Evolutionary conservation across 2,329 filamentous ascomycete genomes (phyloP), one percentile per base, ranked within the genome.

Genomic region (Pestalotiopsis sp.): DNA sequence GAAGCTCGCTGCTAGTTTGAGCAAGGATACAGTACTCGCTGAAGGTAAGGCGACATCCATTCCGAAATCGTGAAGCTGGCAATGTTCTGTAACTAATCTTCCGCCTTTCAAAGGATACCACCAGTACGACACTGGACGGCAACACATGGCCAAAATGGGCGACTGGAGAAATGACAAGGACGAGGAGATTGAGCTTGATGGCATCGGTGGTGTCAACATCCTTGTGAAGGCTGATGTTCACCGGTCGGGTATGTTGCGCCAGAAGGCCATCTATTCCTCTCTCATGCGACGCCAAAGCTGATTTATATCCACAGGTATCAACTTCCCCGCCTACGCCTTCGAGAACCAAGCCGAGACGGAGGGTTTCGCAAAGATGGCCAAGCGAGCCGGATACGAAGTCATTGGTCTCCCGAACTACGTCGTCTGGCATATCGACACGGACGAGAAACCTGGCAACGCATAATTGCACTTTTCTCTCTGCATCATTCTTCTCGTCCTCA

Each of bases 311-410:
- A 39, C 73, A 95, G 95, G 95, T 71, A 96, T 99, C 84, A 99
- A 99, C 82, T 99, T 99, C 81, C 96, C 96, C 9, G 91, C 90
- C 78, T 99, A 99, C 77, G 89, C 96, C 3, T 99, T 99, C 79
- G 96, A 99, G 80, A 98, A 99, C 81, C 96, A 99, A 84, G 96
- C 96, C 72, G 96, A 99, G 82, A 99, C 96, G 4, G 96, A 99
- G 83, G 96, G 96, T 6, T 99, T 99, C 78, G 96, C 96, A 49
- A 97, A 97, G 81, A 99, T 99, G 96, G 96, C 96, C 69, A 98
- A 97, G 84, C 88, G 94, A 72, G 96, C 96, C 20, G 96, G 96
- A 59, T 98, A 98, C 79, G 88, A 94, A 77, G 96, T 99, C 31
- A 89, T 94, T 74, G 96, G 96, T 61, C 85, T 99, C 68, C 96